Conservation (phyloP, 192 early-diverging fungal genomes). For the Gamsiella multidivaricata region DNA sequence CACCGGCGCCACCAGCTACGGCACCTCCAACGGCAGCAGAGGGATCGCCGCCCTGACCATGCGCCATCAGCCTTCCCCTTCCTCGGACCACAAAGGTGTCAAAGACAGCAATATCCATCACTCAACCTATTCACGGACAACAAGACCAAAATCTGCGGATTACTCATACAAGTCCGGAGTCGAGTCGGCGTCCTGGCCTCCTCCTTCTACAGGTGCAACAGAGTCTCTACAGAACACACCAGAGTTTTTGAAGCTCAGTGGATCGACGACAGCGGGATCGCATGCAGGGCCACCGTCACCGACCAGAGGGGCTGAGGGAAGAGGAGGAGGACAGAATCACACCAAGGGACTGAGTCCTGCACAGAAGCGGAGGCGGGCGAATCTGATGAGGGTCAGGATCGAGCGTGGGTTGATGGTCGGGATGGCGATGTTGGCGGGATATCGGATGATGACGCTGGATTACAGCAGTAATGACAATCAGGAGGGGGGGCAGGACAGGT, state of each 20-base stretch:
- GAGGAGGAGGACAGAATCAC: neutral
- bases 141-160: slow-evolving; percentile 7
- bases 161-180: slow-evolving; percentile 6
- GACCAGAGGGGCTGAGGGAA: neutral
- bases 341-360: slow-evolving; percentile 6
- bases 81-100: neutral
- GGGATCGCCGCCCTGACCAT: neutral
- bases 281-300: neutral
- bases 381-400: slow-evolving; percentile 46
- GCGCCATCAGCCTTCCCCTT: neutral
- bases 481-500: neutral
- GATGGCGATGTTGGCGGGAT: slow-evolving; percentile 43
- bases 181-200: neutral
- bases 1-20: neutral
- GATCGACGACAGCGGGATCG: neutral
- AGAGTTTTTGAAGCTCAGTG: neutral
- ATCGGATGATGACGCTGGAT: slow-evolving; percentile 49
- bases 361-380: slow-evolving; percentile 32
- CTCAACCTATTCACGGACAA: too few species aligned
- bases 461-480: slow-evolving; percentile 3
- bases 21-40: neutral
- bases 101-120: neutral
- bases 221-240: neutral
- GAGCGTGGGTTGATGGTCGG: slow-evolving; percentile 49
- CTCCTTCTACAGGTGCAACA: too few species aligned